Evolutionary conservation across 139 green algal genomes (phyloP).

Genomic region (Zygnema cylindricum): DNA sequence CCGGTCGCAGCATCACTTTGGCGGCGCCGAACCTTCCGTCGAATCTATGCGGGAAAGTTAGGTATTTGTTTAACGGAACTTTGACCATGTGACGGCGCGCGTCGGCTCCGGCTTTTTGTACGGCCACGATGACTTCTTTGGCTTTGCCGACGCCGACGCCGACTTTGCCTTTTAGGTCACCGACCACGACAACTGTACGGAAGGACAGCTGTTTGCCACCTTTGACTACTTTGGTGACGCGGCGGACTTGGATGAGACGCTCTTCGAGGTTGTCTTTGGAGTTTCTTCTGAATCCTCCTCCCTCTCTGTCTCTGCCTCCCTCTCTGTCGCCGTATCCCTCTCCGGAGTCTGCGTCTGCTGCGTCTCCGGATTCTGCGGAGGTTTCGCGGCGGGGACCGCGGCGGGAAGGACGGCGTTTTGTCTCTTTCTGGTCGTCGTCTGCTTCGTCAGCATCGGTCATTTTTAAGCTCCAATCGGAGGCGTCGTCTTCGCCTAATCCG

Average conservation of each 20-base stretch:
- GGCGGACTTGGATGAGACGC: slow-evolving; percentile 74
- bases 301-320: slow-evolving; percentile 10
- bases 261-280: slow-evolving; percentile 58
- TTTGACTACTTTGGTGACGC: slow-evolving; percentile 95
- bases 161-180: slow-evolving; percentile 77
- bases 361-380: not conserved
- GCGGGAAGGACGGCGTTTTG: not conserved
- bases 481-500: slow-evolving; percentile 38
- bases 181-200: slow-evolving; percentile 79
- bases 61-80: slow-evolving; percentile 71
- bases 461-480: not conserved
- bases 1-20: slow-evolving; percentile 84
- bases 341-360: not conserved
- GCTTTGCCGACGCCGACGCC: slow-evolving; percentile 88
- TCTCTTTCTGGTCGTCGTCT: slow-evolving; percentile 32
- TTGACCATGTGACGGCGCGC: slow-evolving; percentile 76
- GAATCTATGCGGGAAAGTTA: slow-evolving; percentile 83
- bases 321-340: not conserved
- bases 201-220: slow-evolving; percentile 94
- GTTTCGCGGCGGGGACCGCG: not conserved
- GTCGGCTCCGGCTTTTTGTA: slow-evolving; percentile 81
- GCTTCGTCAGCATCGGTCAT: not conserved
- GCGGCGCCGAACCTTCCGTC: slow-evolving; percentile 85
- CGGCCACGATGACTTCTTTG: slow-evolving; percentile 85
- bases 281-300: not conserved